These are phyloP conservation scores for Coniella vitis DNA, from an alignment of 2,329 filamentous ascomycete species.

Conservation along the genomic window DNA sequence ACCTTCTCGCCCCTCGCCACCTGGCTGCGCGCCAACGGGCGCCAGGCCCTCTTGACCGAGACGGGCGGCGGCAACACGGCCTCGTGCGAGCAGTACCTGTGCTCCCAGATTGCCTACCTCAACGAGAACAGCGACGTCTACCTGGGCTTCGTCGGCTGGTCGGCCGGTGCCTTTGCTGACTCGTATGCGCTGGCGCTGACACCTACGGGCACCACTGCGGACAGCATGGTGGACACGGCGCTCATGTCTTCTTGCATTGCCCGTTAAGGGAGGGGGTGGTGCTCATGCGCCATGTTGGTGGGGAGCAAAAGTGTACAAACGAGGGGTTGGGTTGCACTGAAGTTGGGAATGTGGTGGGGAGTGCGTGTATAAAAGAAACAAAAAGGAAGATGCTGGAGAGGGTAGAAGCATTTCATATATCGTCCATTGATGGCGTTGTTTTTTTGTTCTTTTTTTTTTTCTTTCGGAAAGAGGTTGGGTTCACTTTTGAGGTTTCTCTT, in stretches of 20 bases:
- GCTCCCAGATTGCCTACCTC: slow-evolving; percentile 26
- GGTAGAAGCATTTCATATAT: too few relatives aligned
- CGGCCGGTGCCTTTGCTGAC: slow-evolving; percentile 22
- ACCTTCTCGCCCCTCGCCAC: slow-evolving; percentile 27
- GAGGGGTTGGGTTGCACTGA: too few relatives aligned
- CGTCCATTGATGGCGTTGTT: too few relatives aligned
- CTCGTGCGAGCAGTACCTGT: slow-evolving; percentile 27
- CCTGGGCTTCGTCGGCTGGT: slow-evolving; percentile 24
- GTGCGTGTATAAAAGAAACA: too few relatives aligned
- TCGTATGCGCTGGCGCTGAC: slow-evolving; percentile 24
- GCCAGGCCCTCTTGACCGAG: slow-evolving; percentile 29
- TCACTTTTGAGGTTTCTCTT: too few relatives aligned
- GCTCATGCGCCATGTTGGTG: neutral
- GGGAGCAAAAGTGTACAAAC: neutral
- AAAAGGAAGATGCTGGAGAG: too few relatives aligned
- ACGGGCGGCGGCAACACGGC: slow-evolving; percentile 30
- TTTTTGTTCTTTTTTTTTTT: too few relatives aligned
- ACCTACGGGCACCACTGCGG: slow-evolving; percentile 23
- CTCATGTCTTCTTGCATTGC: slow-evolving; percentile 33
- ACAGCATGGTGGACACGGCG: slow-evolving; percentile 29
- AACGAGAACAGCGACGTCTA: slow-evolving; percentile 26
- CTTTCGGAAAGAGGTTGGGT: too few relatives aligned
- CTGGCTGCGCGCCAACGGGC: slow-evolving; percentile 28
- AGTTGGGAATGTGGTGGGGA: too few relatives aligned
- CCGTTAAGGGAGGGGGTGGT: neutral